Percentiles rank a stretch among this genome's conserved stretches.
Conservation (phyloP, 1,284 basidiomycete species). For the Ustilago vetiveriae region DNA sequence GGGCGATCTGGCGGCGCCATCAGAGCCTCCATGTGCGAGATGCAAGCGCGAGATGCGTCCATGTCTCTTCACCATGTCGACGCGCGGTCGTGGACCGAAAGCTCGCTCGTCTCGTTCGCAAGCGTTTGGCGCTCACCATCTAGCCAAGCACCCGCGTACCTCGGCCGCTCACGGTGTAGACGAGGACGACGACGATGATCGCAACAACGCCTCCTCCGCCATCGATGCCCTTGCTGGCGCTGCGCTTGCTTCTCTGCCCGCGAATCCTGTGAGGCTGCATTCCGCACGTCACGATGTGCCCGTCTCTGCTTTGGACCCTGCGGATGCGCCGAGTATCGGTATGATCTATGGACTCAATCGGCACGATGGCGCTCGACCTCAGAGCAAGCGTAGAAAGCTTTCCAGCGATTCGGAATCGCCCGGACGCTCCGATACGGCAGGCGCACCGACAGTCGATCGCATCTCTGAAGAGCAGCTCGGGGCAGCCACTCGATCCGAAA, state of each 20-base stretch:
- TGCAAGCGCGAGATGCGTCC: conserved; percentile 47
- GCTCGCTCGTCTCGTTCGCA: conserved; percentile 43
- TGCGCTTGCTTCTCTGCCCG: conserved; percentile 40
- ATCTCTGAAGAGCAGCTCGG: conserved; percentile 8
- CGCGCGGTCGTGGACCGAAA: conserved; percentile 41
- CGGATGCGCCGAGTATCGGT: conserved; percentile 42
- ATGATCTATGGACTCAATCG: conserved; percentile 51
- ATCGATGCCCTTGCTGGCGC: conserved; percentile 45
- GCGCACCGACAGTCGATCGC: conserved; percentile 4
- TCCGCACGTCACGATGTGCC: conserved; percentile 45
- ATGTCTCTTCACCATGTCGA: conserved; percentile 52
- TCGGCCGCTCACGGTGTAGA: conserved; percentile 22
- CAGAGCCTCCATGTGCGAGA: conserved; percentile 48
- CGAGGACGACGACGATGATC: conserved; percentile 29
- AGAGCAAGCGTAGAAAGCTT: conserved; percentile 23
- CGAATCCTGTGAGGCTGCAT: conserved; percentile 25
- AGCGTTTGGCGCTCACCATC: conserved; percentile 41
- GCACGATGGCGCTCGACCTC: conserved; percentile 10
- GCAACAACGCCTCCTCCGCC: conserved; percentile 23
- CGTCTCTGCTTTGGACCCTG: conserved; percentile 42
- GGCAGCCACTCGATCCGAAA: conserved; percentile 7
- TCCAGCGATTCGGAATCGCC: conserved; percentile 4
- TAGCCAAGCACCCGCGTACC: conserved; percentile 40
- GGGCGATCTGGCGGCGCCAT: conserved; percentile 44
- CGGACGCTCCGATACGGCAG: not conserved